Evolutionary conservation across 2,329 filamentous ascomycete genomes (phyloP).

Genomic region (Epichloe uncinata): DNA sequence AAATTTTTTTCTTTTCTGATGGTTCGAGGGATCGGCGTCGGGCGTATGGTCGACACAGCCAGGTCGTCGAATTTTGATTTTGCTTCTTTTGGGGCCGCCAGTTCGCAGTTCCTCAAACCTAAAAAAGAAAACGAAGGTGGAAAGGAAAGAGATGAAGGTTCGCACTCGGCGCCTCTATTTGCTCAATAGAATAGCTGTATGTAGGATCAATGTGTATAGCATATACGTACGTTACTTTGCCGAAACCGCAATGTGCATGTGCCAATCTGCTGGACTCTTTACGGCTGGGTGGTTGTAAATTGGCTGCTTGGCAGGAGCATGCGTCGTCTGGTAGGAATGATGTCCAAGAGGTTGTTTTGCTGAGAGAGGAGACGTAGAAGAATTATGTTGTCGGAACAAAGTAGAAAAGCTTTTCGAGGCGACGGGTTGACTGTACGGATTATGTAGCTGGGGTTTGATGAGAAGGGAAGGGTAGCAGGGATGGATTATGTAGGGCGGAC

Average conservation of each 20-base stretch:
- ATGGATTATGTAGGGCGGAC: no score
- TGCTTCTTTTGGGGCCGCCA: not conserved
- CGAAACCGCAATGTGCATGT: not conserved
- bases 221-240: no score
- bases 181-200: not conserved
- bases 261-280: not conserved
- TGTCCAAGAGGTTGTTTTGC: not conserved
- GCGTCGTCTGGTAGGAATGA: not conserved
- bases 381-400: no score
- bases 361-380: no score
- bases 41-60: constrained; percentile 1
- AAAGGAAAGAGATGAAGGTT: not conserved
- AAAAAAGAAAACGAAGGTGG: not conserved
- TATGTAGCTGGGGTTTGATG: no score
- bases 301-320: not conserved
- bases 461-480: no score
- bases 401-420: no score
- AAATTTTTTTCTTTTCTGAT: not conserved
- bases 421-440: no score
- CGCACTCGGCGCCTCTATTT: not conserved
- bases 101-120: not conserved
- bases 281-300: no score
- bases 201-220: constrained; percentile 2
- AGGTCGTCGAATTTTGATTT: not conserved
- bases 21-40: not conserved